Conservation (phyloP, 805 yeast genomes). For the Saccharomycopsis sp. region DNA sequence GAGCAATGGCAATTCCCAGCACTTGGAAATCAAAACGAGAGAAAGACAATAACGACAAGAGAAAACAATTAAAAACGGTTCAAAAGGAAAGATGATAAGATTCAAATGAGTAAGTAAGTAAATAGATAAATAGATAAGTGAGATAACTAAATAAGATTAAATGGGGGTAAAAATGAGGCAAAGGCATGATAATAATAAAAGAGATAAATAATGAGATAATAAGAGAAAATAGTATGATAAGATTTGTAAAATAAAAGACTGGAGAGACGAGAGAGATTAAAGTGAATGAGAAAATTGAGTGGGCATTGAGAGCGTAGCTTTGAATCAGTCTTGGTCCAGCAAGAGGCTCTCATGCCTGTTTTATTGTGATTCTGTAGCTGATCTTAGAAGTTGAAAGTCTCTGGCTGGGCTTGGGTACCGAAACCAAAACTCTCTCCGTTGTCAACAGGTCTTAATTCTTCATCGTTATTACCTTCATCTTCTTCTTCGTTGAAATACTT, state of each 20-base stretch:
- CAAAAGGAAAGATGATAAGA: neutral
- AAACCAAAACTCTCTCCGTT: slow-evolving; percentile 85
- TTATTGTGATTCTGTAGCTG: too few relatives aligned
- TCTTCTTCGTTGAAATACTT: slow-evolving; percentile 82
- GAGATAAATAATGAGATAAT: neutral
- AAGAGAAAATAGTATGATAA: neutral
- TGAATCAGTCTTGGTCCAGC: too few relatives aligned
- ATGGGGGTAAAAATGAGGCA: neutral
- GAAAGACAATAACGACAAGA: slow-evolving; percentile 2
- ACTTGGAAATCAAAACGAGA: too few relatives aligned
- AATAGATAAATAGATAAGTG: neutral
- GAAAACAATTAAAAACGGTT: neutral
- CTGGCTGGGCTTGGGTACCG: slow-evolving; percentile 57
- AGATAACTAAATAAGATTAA: neutral
- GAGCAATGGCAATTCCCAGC: too few relatives aligned
- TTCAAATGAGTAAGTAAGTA: neutral
- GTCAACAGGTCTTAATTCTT: slow-evolving; percentile 56
- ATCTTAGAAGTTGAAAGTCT: slow-evolving; percentile 42
- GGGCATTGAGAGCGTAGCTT: too few relatives aligned
- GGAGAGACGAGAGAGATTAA: too few relatives aligned
- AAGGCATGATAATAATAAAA: neutral
- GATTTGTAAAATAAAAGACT: too few relatives aligned
- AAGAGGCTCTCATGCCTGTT: too few relatives aligned
- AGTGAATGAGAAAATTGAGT: too few relatives aligned
- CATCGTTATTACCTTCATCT: slow-evolving; percentile 54